Base-by-base conservation (phyloP, 164 flowering plant species). In the Annona squamosa region DNA sequence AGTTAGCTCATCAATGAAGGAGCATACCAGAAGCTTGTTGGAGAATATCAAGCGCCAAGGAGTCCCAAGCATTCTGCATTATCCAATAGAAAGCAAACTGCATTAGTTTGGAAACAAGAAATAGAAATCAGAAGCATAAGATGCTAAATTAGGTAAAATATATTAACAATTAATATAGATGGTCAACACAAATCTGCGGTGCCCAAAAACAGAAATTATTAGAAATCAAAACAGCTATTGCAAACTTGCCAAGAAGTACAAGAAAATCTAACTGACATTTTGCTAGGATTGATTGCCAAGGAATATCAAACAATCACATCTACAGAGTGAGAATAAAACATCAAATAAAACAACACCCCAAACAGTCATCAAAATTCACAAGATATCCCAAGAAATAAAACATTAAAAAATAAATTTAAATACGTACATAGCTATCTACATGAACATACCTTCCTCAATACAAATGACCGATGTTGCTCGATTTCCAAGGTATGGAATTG, bases 401-500 rank as follows among this genome's bases (percentile, higher is more conserved):
- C 59, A 52, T 52, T 52, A 63, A n/a, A 26, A 66, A 45, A 47
- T 37, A 6, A 48, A 26, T 26, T 26, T 26, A 26, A 26, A 26
- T 26, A 12, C 59, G 16, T 52, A 52, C 37, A 26, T 3, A n/a
- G 52, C n/a, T 18, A 64, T 3, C 4, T 57, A 48, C 45, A 17
- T 48, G 19, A 6, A 61, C 75, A 70, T 79, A 89, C 98, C 90
- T 95, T 95, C 73, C 87, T 86, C 44, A 95, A 76, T 17, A 91
- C 96, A 87, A 95, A 90, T 70, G 93, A 89, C 37, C 94, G 88
- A 45, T 91, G 88, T 72, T 82, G 84, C 82, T 93, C 96, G 72
- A 95, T 82, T 77, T 93, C 97, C 65, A 95, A 76, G 41, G 99
- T 91, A 80, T 95, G 98, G 71, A 88, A 95, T 46, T 90, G 86